Evolutionary conservation across 352 stramenopile species (phyloP).

Genomic region (Albugo laibachii): DNA sequence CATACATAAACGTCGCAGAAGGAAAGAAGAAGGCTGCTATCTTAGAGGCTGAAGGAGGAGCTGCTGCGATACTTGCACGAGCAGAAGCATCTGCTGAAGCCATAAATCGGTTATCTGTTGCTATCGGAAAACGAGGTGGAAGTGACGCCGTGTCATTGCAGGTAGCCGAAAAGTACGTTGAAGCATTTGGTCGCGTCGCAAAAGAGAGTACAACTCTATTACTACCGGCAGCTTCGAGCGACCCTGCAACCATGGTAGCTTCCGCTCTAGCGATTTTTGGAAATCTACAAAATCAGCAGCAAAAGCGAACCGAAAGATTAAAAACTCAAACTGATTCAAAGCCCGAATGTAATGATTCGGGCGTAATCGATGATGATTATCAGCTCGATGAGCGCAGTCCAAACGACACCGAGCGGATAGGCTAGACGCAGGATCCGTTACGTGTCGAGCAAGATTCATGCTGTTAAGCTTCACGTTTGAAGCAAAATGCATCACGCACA

Average conservation of each 20-base stretch:
- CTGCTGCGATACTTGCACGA: constrained; percentile 63
- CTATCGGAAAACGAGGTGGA: constrained; percentile 46
- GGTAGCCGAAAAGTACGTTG: constrained; percentile 83
- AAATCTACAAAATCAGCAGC: constrained; percentile 52
- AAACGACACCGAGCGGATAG: not conserved
- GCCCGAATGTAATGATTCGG: not conserved
- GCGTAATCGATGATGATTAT: constrained; percentile 6
- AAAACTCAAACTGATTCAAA: constrained; percentile 6
- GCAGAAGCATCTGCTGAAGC: constrained; percentile 65
- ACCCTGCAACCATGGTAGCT: constrained; percentile 78
- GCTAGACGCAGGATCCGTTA: no score
- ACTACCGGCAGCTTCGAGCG: constrained; percentile 55
- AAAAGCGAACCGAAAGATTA: constrained; percentile 6
- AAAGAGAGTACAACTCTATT: constrained; percentile 80
- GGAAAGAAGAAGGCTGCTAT: constrained; percentile 79
- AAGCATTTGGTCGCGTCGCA: constrained; percentile 79
- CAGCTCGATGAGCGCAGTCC: constrained; percentile 28
- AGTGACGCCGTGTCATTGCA: constrained; percentile 69
- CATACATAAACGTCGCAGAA: constrained; percentile 82
- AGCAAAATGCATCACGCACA: no score
- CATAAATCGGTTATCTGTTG: constrained; percentile 48
- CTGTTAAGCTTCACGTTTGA: no score
- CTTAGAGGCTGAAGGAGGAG: constrained; percentile 68
- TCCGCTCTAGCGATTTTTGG: constrained; percentile 75
- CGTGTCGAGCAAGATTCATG: no score